These are phyloP conservation scores for Aspergillus costaricaensis DNA, from an alignment of 2,329 filamentous ascomycete genomes.

Conservation along the genomic window DNA sequence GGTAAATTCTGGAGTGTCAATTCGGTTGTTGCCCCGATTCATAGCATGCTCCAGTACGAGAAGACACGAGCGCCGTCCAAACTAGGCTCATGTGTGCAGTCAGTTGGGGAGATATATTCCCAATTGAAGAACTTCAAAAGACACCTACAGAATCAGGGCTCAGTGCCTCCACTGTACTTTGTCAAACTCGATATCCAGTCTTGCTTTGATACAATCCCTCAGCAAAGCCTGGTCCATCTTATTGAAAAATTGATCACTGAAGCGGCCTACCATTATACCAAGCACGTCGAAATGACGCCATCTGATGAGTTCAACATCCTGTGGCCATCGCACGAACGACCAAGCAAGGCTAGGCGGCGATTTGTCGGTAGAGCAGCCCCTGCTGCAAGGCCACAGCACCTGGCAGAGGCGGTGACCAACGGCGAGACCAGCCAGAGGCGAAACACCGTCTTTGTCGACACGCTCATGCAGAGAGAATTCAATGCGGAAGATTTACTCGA, in stretches of 20 bases:
- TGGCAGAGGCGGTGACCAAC: constrained; percentile 49
- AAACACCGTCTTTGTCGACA: constrained; percentile 78
- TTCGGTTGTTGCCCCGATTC: constrained; percentile 68
- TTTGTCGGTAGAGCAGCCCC: constrained; percentile 59
- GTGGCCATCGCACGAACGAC: constrained; percentile 20
- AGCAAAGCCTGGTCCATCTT: constrained; percentile 69
- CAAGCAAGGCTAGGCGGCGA: constrained; percentile 37
- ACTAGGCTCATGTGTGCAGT: constrained; percentile 80
- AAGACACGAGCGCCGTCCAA: constrained; percentile 60
- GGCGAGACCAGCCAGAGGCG: constrained; percentile 48
- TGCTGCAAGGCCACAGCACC: constrained; percentile 44
- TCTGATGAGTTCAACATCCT: constrained; percentile 31
- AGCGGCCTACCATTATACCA: constrained; percentile 68
- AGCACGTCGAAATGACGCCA: constrained; percentile 71
- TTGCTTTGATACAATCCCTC: constrained; percentile 95
- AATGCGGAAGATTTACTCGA: constrained; percentile 62
- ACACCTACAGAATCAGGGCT: constrained; percentile 15
- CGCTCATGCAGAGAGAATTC: constrained; percentile 59
- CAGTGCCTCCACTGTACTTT: constrained; percentile 68
- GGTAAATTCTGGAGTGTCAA: constrained; percentile 65
- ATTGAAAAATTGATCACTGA: constrained; percentile 61
- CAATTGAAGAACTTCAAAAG: constrained; percentile 70
- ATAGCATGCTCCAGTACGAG: constrained; percentile 76
- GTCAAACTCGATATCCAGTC: constrained; percentile 89
- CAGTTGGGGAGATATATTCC: constrained; percentile 75